These are phyloP conservation scores for Diaporthe amygdali DNA, from an alignment of 2,329 filamentous ascomycete species.

Conservation along the genomic window DNA sequence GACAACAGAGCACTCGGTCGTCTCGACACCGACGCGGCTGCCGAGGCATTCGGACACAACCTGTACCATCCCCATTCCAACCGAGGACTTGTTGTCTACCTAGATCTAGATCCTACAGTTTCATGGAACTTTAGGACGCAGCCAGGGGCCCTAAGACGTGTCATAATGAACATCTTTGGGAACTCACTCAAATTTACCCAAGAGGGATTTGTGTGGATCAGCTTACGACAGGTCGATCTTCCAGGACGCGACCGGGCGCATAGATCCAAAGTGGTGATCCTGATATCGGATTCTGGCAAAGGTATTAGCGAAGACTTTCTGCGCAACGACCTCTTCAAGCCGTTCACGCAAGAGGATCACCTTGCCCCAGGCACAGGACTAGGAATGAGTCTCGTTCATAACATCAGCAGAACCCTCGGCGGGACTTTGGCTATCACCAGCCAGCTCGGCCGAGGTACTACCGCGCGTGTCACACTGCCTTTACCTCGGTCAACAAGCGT, in stretches of 20 bases:
- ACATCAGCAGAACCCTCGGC: conserved; percentile 61
- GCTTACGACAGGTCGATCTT: conserved; percentile 21
- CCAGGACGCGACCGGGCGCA: background rate
- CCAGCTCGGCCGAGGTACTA: conserved; percentile 38
- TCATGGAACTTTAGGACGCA: conserved; percentile 59
- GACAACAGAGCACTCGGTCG: background rate
- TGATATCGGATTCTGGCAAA: conserved; percentile 67
- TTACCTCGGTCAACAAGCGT: background rate
- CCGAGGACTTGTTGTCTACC: conserved; percentile 40
- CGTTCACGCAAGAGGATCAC: conserved; percentile 68
- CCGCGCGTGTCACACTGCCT: conserved; percentile 28
- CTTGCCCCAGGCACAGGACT: conserved; percentile 67
- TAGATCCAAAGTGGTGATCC: conserved; percentile 40
- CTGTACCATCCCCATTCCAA: background rate
- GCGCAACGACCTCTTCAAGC: conserved; percentile 63
- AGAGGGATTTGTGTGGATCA: conserved; percentile 28
- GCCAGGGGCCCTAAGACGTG: conserved; percentile 50
- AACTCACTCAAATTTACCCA: conserved; percentile 60
- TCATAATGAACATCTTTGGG: conserved; percentile 61
- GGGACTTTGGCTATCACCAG: conserved; percentile 65
- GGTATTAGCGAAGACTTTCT: conserved; percentile 70
- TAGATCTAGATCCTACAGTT: conserved; percentile 47
- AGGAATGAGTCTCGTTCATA: conserved; percentile 68
- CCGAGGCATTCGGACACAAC: conserved; percentile 6
- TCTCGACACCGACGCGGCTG: background rate